A percentile compares a stretch with the other conserved stretches of the same genome.
Conservation (phyloP, 2,329 filamentous ascomycete species). For the Sporothrix schenckii region DNA sequence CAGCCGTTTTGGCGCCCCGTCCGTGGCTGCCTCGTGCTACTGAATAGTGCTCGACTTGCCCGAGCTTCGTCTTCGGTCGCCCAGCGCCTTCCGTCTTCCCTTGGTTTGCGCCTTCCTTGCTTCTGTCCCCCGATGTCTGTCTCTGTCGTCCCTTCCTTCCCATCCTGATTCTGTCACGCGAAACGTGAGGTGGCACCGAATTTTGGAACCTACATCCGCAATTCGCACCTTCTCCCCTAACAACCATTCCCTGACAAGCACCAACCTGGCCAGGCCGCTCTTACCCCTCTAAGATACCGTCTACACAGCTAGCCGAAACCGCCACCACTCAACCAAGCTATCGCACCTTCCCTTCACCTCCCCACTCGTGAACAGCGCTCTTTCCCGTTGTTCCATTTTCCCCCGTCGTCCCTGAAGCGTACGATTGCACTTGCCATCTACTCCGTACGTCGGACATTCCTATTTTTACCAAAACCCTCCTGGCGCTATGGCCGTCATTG, state of each 20-base stretch:
- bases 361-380: neutral
- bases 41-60: neutral
- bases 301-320: constrained; percentile 28
- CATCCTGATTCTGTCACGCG: neutral
- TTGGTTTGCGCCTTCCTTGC: neutral
- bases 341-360: neutral
- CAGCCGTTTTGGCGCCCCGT: constrained; percentile 4
- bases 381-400: neutral
- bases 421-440: neutral
- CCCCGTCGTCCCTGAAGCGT: neutral
- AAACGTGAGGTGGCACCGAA: neutral
- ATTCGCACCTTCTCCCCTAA: constrained; percentile 9
- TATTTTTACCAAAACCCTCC: neutral
- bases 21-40: constrained; percentile 15
- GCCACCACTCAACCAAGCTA: constrained; percentile 19
- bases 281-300: constrained; percentile 20
- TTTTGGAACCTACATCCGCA: neutral
- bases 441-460: constrained; percentile 8
- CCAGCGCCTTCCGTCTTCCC: neutral
- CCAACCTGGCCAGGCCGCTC: neutral
- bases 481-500: constrained; percentile 51
- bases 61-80: constrained; percentile 7
- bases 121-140: neutral
- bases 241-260: neutral
- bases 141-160: neutral